A percentile compares a stretch with the other conserved stretches of the same genome.
These are phyloP conservation scores for Ambrosia artemisiifolia DNA, from an alignment of 129 eudicot species.

Conservation along the genomic window DNA sequence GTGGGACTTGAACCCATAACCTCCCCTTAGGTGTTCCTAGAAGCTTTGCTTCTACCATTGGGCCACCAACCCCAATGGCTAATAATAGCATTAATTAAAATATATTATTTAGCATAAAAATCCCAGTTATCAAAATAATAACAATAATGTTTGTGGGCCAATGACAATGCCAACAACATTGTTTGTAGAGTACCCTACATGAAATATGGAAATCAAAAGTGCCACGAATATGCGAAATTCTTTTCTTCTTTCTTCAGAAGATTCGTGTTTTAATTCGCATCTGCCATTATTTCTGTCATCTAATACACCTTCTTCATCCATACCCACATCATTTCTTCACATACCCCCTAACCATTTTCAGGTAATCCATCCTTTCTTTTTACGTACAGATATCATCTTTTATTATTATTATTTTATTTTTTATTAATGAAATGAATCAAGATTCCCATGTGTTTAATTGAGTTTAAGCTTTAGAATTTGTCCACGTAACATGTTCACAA, in stretches of 20 bases:
- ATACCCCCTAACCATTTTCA: not conserved
- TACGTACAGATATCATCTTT: not conserved
- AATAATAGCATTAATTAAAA: too few species aligned
- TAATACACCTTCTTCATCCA: constrained; percentile 11
- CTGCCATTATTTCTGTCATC: not conserved
- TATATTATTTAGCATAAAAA: too few species aligned
- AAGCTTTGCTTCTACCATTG: too few species aligned
- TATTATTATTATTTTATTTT: not conserved
- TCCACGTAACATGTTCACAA: not conserved
- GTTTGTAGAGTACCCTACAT: constrained; percentile 15
- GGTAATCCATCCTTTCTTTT: not conserved
- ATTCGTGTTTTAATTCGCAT: constrained; percentile 46
- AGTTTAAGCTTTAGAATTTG: constrained; percentile 16
- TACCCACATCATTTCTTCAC: constrained; percentile 10
- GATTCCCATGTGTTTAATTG: not conserved
- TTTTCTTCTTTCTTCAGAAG: constrained; percentile 19
- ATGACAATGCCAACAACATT: not conserved
- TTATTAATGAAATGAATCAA: too few species aligned
- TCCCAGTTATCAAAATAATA: too few species aligned
- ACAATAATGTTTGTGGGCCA: not conserved
- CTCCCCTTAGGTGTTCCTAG: too few species aligned
- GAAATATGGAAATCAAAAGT: constrained; percentile 14
- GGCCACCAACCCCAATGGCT: too few species aligned
- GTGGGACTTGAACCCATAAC: too few species aligned
- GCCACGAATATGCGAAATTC: constrained; percentile 38